These are phyloP conservation scores for Cryomyces antarcticus DNA, from an alignment of 495 filamentous ascomycete genomes.

Conservation along the genomic window DNA sequence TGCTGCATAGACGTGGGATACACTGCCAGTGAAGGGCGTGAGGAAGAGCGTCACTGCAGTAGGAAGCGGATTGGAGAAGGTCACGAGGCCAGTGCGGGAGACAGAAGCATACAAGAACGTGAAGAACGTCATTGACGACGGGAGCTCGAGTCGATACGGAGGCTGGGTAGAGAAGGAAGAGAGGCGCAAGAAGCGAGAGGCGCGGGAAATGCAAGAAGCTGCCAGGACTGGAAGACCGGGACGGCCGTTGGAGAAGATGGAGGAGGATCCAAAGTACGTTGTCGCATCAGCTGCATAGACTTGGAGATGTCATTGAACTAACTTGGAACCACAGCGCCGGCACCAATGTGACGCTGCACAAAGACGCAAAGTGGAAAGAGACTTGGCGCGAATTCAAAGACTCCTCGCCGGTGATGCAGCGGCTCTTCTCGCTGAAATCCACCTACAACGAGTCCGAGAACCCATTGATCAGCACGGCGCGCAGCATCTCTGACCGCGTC, in stretches of 20 bases:
- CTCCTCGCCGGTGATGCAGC: slow-evolving; percentile 70
- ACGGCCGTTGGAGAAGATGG: slow-evolving; percentile 32
- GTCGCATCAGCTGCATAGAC: background rate
- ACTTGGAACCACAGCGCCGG: slow-evolving; percentile 44
- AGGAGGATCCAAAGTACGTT: slow-evolving; percentile 75
- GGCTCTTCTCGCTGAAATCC: slow-evolving; percentile 60
- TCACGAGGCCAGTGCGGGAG: slow-evolving; percentile 78
- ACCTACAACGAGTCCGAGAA: slow-evolving; percentile 93
- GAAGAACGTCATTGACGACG: slow-evolving; percentile 92
- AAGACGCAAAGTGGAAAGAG: slow-evolving; percentile 90
- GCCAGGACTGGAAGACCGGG: slow-evolving; percentile 24
- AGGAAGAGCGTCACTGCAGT: slow-evolving; percentile 66
- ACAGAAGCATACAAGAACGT: slow-evolving; percentile 86
- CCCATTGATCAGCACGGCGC: slow-evolving; percentile 77
- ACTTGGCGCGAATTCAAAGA: slow-evolving; percentile 87
- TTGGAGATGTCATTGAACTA: background rate
- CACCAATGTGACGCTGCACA: slow-evolving; percentile 84
- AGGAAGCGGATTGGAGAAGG: slow-evolving; percentile 73
- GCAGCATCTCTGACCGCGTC: slow-evolving; percentile 79
- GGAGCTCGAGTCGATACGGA: slow-evolving; percentile 85
- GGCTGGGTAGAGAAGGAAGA: slow-evolving; percentile 95
- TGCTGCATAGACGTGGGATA: slow-evolving; percentile 94
- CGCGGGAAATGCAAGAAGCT: slow-evolving; percentile 45
- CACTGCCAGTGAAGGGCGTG: slow-evolving; percentile 78
- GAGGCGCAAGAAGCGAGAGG: slow-evolving; percentile 51